Base-by-base conservation (phyloP, 2,329 filamentous ascomycete species). In the Apiospora hydei region DNA sequence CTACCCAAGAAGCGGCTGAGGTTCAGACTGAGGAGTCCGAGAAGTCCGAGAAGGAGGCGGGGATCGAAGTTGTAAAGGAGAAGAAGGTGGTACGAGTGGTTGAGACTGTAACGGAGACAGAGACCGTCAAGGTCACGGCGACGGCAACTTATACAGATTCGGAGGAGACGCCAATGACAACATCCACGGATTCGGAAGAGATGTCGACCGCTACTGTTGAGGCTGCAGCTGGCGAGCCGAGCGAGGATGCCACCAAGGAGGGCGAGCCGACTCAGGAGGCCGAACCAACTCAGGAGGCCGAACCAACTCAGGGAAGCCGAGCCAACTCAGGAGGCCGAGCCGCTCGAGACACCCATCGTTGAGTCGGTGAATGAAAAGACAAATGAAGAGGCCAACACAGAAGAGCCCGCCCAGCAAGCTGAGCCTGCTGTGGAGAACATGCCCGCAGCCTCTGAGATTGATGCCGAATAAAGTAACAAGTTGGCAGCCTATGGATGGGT, bases 31-130 rank as follows among this genome's bases (percentile, higher is more conserved):
- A 46, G 14, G 44, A 46, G 16, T 18, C 44, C 16, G 43, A 46
- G 16, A 49, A 49, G 26, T 4, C 14, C 18, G 14, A 34, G 30
- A 61, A 61, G 30, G 57, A 64, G 34, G 18, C 34, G 11, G 57
- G 14, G 0, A 13, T n/a, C 3, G 76, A 80, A 69, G 78, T 76
- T 0, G 76, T 80, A 21, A 77, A 76, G 24, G 75, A 79, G 67
- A 78, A 76, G 53, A 80, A 77, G 67, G 73, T 80, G 0, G 77
- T 83, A 14, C 78, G 77, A 2, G 75, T 84, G 7, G 76, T 83
- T 13, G 80, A 83, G 73, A 82, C 79, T 1, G 76, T 81, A n/a
- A 81, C 80, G 1, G 72, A 80, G 75, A 75, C 78, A 2, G 70
- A 85, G 1, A 83, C 80, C 1, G 72, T 78, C 68, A 74, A 75